Evolutionary conservation across 2,329 filamentous ascomycete genomes (phyloP).

Genomic region (Daldinia sp.): DNA sequence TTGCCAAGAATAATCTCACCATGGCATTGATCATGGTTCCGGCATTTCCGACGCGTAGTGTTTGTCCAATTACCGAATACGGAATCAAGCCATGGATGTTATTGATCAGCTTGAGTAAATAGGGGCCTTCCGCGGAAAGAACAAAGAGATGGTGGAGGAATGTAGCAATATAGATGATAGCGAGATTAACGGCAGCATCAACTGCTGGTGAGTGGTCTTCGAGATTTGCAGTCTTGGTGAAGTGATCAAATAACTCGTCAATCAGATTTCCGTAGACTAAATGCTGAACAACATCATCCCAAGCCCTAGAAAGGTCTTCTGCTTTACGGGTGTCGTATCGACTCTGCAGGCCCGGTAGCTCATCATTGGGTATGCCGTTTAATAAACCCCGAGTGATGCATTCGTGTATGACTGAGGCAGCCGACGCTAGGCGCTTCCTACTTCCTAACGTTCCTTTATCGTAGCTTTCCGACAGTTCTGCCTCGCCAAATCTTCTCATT

Average conservation of each 20-base stretch:
- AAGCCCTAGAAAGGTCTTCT: constrained; percentile 71
- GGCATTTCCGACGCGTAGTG: constrained; percentile 80
- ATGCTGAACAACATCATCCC: constrained; percentile 74
- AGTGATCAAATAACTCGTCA: constrained; percentile 72
- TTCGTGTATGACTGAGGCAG: constrained; percentile 76
- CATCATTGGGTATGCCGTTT: constrained; percentile 64
- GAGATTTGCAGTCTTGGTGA: constrained; percentile 70
- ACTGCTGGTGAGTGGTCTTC: constrained; percentile 72
- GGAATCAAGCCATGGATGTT: constrained; percentile 78
- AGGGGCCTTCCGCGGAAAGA: constrained; percentile 79
- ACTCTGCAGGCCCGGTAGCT: constrained; percentile 44
- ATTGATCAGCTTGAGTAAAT: constrained; percentile 76
- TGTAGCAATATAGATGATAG: constrained; percentile 71
- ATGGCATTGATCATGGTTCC: constrained; percentile 85
- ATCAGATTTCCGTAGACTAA: constrained; percentile 76
- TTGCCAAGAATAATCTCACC: constrained; percentile 79
- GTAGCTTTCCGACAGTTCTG: constrained; percentile 82
- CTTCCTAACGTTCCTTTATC: constrained; percentile 81
- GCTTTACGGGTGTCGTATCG: constrained; percentile 71
- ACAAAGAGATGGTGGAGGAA: constrained; percentile 80
- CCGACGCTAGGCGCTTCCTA: constrained; percentile 80
- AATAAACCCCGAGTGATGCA: constrained; percentile 74
- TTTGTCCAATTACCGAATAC: constrained; percentile 78
- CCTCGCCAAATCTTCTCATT: constrained; percentile 71
- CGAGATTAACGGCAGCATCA: constrained; percentile 72